These are phyloP conservation scores for Mucor mucedo DNA, from an alignment of 371 early-diverging fungal genomes.

Conservation along the genomic window DNA sequence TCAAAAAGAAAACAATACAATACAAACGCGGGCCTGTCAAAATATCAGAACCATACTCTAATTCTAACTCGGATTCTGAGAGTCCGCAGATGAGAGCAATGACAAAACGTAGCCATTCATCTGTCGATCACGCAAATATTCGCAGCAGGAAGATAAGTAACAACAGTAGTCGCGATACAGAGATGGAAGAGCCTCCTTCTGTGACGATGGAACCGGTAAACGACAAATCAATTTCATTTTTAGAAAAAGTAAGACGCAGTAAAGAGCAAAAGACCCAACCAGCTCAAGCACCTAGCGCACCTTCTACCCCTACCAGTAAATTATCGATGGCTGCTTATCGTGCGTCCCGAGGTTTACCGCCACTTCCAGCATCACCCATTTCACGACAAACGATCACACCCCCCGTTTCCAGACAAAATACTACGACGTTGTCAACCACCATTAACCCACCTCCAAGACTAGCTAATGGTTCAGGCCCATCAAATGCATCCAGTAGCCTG, in stretches of 20 bases:
- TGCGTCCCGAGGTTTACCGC: slow-evolving; percentile 27
- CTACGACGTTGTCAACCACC: neutral
- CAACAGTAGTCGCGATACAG: neutral
- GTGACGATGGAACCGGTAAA: neutral
- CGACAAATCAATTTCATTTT: slow-evolving; percentile 1
- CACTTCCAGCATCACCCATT: neutral
- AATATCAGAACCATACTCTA: slow-evolving; percentile 2
- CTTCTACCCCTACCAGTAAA: slow-evolving; percentile 1
- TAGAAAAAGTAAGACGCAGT: slow-evolving; percentile 23
- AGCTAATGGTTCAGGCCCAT: neutral
- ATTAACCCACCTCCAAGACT: too few species aligned
- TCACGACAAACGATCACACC: neutral
- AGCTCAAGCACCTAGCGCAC: neutral
- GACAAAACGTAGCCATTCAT: slow-evolving; percentile 1
- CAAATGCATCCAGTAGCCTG: slow-evolving; percentile 12
- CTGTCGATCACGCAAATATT: neutral
- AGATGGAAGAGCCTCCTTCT: slow-evolving; percentile 4
- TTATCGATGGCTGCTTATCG: slow-evolving; percentile 24
- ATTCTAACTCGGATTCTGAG: slow-evolving; percentile 8
- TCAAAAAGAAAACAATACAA: neutral
- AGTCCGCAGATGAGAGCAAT: neutral
- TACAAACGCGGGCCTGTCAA: slow-evolving; percentile 17
- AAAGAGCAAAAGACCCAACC: slow-evolving; percentile 4
- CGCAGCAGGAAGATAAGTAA: neutral
- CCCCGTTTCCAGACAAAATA: neutral